Percentiles rank a stretch among this genome's conserved stretches.
Conservation (phyloP, 1,284 basidiomycete species). For the Schizophyllum amplum region DNA sequence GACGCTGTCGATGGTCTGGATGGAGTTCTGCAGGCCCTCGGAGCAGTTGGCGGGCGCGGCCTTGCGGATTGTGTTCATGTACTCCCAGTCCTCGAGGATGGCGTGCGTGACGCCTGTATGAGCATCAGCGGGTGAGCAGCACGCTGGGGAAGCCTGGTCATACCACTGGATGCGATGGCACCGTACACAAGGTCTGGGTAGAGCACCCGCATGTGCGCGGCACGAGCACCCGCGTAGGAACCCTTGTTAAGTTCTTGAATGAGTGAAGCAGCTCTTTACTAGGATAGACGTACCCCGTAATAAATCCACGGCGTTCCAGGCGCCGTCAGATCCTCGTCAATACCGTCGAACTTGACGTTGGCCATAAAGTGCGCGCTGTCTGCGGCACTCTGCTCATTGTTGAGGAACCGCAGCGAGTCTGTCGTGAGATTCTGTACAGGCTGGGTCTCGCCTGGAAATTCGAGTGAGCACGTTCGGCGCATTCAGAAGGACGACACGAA, state of each 20-base stretch:
- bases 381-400: constrained; percentile 82
- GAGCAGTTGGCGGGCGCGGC: constrained; percentile 72
- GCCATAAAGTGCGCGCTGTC: constrained; percentile 90
- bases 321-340: constrained; percentile 61
- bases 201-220: constrained; percentile 84
- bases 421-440: constrained; percentile 79
- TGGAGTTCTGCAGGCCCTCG: constrained; percentile 53
- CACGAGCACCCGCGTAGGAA: constrained; percentile 88
- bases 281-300: constrained; percentile 59
- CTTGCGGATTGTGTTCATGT: constrained; percentile 78
- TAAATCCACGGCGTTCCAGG: constrained; percentile 83
- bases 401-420: constrained; percentile 58
- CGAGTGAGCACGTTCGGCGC: not conserved
- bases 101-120: constrained; percentile 66
- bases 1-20: constrained; percentile 55
- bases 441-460: constrained; percentile 60
- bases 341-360: constrained; percentile 66
- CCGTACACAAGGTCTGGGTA: constrained; percentile 87
- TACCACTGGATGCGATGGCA: constrained; percentile 84
- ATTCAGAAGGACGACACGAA: constrained; percentile 4
- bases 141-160: constrained; percentile 16
- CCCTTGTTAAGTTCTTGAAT: constrained; percentile 34
- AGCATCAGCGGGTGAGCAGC: not conserved
- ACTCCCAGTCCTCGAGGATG: constrained; percentile 68
- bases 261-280: not conserved